Evolutionary conservation across 163 green algal species (phyloP).

Genomic region (Chloromonas sp.): DNA sequence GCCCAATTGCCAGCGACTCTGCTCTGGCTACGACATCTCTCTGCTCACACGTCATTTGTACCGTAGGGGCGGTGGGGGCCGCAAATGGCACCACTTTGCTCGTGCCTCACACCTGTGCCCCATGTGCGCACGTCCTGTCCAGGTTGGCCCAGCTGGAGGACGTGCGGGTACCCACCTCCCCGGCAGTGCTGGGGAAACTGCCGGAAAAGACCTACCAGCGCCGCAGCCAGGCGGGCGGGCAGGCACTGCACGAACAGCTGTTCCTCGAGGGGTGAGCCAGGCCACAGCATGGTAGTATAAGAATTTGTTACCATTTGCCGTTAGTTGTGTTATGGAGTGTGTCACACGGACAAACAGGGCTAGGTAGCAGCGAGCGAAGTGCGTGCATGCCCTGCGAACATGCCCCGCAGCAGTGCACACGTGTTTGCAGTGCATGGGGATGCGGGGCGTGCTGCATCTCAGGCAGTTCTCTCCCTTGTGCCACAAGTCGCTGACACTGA

Average conservation of each 20-base stretch:
- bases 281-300: background rate
- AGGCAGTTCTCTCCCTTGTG: no score
- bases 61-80: background rate
- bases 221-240: background rate
- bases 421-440: no score
- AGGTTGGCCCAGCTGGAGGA: constrained; percentile 22
- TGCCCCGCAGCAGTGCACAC: no score
- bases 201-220: background rate
- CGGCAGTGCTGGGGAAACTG: background rate
- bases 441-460: no score
- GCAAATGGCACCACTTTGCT: background rate
- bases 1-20: no score
- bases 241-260: background rate
- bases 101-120: background rate
- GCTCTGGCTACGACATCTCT: no score
- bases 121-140: background rate
- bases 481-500: no score
- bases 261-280: background rate
- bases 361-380: background rate
- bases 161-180: constrained; percentile 22
- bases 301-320: background rate
- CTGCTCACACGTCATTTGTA: background rate
- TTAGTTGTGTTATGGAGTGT: no score
- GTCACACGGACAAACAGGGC: background rate
- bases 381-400: background rate